Conservation (phyloP, 805 yeast genomes). For the Metschnikowia peoriensis region DNA sequence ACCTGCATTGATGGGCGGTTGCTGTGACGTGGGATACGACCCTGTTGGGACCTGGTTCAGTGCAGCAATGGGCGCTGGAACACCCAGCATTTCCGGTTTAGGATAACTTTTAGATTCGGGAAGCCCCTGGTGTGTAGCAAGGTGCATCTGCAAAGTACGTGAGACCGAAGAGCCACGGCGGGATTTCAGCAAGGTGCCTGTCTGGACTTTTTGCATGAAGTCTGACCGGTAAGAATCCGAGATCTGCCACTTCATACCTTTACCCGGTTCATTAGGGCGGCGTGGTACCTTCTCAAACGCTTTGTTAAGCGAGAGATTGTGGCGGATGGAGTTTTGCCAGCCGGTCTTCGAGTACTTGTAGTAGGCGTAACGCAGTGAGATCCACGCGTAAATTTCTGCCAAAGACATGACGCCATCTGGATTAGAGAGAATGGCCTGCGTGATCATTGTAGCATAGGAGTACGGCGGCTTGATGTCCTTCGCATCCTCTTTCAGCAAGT, state of each 20-base stretch:
- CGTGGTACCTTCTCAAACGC: conserved; percentile 98
- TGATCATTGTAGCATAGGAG: conserved; percentile 96
- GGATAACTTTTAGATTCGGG: conserved; percentile 45
- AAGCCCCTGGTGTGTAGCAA: conserved; percentile 54
- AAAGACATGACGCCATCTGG: conserved; percentile 84
- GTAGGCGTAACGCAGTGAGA: conserved; percentile 81
- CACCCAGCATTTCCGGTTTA: conserved; percentile 9
- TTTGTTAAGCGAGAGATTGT: conserved; percentile 88
- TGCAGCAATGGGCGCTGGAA: neutral
- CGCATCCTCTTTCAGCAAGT: conserved; percentile 84
- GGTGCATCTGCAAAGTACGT: conserved; percentile 73
- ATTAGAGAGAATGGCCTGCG: conserved; percentile 91
- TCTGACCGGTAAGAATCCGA: conserved; percentile 81
- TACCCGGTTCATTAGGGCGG: conserved; percentile 94
- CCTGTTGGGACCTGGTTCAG: neutral
- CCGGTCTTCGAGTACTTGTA: conserved; percentile 91
- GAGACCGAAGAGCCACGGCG: conserved; percentile 81
- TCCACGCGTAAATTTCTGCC: conserved; percentile 91
- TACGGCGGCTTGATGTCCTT: conserved; percentile 95
- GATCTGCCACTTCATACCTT: conserved; percentile 99
- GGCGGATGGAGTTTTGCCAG: conserved; percentile 98
- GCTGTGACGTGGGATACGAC: neutral
- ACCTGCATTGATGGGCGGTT: neutral
- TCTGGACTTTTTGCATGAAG: conserved; percentile 73
- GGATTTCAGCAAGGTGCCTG: conserved; percentile 69